These are phyloP conservation scores for Casuarina glauca DNA, from an alignment of 306 rosid species.

Conservation along the genomic window DNA sequence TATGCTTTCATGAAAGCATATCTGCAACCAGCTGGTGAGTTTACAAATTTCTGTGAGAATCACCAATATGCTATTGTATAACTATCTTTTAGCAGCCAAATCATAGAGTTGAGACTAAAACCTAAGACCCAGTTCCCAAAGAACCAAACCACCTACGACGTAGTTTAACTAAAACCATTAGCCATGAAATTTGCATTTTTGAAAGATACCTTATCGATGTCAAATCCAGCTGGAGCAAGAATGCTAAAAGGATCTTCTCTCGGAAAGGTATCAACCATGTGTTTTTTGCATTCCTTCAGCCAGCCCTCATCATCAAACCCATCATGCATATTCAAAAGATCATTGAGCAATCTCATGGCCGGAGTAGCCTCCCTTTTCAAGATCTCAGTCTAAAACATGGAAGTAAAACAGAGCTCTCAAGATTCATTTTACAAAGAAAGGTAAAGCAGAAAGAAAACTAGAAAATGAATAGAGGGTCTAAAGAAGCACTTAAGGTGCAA, in stretches of 20 bases:
- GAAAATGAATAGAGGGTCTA: neutral
- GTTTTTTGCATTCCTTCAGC: constrained; percentile 78
- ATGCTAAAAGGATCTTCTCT: constrained; percentile 93
- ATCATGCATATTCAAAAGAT: constrained; percentile 82
- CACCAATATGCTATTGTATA: neutral
- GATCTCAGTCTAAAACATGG: constrained; percentile 68
- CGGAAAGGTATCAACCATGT: constrained; percentile 72
- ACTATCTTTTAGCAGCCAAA: neutral
- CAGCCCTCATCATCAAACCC: constrained; percentile 64
- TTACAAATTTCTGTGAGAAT: neutral
- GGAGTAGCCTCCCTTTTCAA: constrained; percentile 84
- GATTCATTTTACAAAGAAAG: neutral
- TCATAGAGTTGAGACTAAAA: neutral
- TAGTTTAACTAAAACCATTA: constrained; percentile 8
- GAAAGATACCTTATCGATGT: constrained; percentile 70
- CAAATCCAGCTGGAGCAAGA: constrained; percentile 86
- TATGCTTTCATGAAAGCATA: neutral
- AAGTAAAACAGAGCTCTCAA: constrained; percentile 9
- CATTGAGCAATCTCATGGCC: constrained; percentile 90
- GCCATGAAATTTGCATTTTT: constrained; percentile 4
- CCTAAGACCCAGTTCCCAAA: neutral
- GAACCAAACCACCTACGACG: neutral
- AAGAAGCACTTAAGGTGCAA: constrained; percentile 5
- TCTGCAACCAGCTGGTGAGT: neutral
- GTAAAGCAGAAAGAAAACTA: neutral